Evolutionary conservation across 805 yeast genomes (phyloP).

Genomic region (Yarrowia phangngaensis): DNA sequence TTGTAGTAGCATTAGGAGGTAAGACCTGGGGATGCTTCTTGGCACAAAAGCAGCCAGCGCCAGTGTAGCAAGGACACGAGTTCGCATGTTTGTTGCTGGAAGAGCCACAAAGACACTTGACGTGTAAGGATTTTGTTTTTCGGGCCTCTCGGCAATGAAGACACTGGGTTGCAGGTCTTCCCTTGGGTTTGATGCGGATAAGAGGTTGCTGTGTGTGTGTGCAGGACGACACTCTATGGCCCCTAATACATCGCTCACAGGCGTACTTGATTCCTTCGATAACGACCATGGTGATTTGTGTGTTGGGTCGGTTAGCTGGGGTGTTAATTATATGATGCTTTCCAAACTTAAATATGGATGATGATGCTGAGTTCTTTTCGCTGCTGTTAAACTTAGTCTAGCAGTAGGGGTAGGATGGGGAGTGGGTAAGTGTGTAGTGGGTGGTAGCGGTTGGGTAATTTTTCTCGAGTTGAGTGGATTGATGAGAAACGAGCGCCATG

Average conservation of each 20-base stretch:
- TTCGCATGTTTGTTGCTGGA: conserved; percentile 27
- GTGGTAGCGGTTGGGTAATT: no score
- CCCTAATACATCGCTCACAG: conserved; percentile 92
- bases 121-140: conserved; percentile 32
- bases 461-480: no score
- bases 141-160: conserved; percentile 54
- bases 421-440: no score
- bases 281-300: conserved; percentile 60
- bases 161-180: conserved; percentile 92
- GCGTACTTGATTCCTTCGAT: conserved; percentile 94
- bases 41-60: conserved; percentile 26
- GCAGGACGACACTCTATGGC: conserved; percentile 93
- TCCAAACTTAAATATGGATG: no score
- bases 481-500: no score
- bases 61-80: conserved; percentile 32
- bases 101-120: conserved; percentile 39
- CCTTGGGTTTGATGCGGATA: conserved; percentile 92
- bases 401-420: no score
- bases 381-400: no score
- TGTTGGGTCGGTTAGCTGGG: no score
- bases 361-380: no score
- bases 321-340: no score
- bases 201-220: conserved; percentile 87
- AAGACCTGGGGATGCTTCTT: conserved; percentile 21
- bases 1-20: conserved; percentile 20